A percentile compares a stretch with the other conserved stretches of the same genome.
Evolutionary conservation across 257 asterid species (phyloP).

Genomic region (Striga asiatica): DNA sequence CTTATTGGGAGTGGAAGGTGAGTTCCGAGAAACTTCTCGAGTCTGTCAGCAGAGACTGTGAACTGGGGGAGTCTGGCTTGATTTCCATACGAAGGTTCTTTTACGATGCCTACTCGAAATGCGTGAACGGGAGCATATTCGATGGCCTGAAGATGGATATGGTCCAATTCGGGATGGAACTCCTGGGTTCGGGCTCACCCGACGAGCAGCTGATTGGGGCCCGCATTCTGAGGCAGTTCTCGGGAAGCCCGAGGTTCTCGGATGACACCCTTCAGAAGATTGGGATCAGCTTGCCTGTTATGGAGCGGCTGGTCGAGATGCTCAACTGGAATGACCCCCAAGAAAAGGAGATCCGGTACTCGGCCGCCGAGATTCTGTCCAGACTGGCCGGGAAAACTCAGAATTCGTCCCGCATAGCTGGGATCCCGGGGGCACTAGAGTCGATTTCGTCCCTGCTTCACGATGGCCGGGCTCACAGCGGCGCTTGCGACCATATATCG

Average conservation of each 20-base stretch:
- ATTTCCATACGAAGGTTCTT: slow-evolving; percentile 63
- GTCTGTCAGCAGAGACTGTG: slow-evolving; percentile 55
- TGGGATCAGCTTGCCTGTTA: slow-evolving; percentile 53
- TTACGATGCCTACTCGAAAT: slow-evolving; percentile 73
- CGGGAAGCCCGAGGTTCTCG: slow-evolving; percentile 34
- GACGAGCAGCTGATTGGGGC: slow-evolving; percentile 91
- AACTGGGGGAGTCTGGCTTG: slow-evolving; percentile 60
- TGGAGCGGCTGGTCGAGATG: slow-evolving; percentile 82
- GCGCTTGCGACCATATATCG: slow-evolving; percentile 58
- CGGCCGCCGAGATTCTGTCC: slow-evolving; percentile 65
- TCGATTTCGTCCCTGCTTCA: slow-evolving; percentile 72
- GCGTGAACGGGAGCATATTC: slow-evolving; percentile 77
- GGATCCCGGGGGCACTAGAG: slow-evolving; percentile 74
- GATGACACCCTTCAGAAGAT: slow-evolving; percentile 83
- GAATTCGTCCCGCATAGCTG: slow-evolving; percentile 62
- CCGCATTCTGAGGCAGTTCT: slow-evolving; percentile 43
- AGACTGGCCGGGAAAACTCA: slow-evolving; percentile 54
- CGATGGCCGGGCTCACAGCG: slow-evolving; percentile 32
- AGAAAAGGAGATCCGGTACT: slow-evolving; percentile 72
- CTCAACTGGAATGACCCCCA: slow-evolving; percentile 79
- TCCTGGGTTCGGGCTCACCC: slow-evolving; percentile 54
- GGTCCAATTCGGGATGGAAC: slow-evolving; percentile 82
- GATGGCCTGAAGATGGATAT: slow-evolving; percentile 93
- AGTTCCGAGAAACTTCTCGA: slow-evolving; percentile 35
- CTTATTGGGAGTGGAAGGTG: slow-evolving; percentile 91